Conservation (phyloP, 1,284 basidiomycete genomes). For the Pseudozyma hubeiensis region DNA sequence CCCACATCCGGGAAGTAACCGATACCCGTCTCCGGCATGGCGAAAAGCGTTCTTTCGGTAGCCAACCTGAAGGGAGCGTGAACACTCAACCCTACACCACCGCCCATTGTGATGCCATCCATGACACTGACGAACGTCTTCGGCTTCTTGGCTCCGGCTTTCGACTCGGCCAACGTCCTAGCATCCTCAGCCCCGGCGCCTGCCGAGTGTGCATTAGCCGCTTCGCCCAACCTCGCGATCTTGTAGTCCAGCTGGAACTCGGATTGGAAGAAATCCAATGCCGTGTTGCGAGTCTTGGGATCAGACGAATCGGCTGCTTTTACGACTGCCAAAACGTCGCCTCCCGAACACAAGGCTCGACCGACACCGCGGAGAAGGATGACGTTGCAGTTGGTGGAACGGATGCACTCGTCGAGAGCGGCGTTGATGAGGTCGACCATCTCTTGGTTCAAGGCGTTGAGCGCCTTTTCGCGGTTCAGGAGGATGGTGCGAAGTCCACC, state of each 20-base stretch:
- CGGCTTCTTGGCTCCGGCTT: slow-evolving; percentile 38
- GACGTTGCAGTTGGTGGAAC: slow-evolving; percentile 48
- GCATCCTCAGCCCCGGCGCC: slow-evolving; percentile 41
- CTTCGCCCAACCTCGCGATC: slow-evolving; percentile 74
- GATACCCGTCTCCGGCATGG: slow-evolving; percentile 81
- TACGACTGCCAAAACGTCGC: slow-evolving; percentile 81
- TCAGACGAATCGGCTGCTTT: slow-evolving; percentile 50
- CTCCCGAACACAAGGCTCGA: slow-evolving; percentile 91
- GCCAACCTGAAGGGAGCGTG: slow-evolving; percentile 91
- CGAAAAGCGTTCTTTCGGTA: slow-evolving; percentile 84
- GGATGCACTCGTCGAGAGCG: slow-evolving; percentile 77
- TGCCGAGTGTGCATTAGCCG: slow-evolving; percentile 72
- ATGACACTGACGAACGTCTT: slow-evolving; percentile 89
- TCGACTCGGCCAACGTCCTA: slow-evolving; percentile 32
- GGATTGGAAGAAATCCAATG: slow-evolving; percentile 86
- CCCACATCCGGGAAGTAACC: slow-evolving; percentile 84
- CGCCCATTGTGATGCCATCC: slow-evolving; percentile 79
- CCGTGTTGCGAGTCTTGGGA: slow-evolving; percentile 70
- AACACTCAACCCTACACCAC: slow-evolving; percentile 90
- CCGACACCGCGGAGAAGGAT: slow-evolving; percentile 73
- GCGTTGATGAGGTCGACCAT: slow-evolving; percentile 83
- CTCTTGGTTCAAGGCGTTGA: slow-evolving; percentile 85
- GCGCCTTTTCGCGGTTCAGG: slow-evolving; percentile 83
- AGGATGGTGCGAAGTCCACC: slow-evolving; percentile 74
- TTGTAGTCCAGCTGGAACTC: slow-evolving; percentile 94